phyloP scores from a whole-genome alignment of 164 flowering plant species.

The Santalum album region DNA sequence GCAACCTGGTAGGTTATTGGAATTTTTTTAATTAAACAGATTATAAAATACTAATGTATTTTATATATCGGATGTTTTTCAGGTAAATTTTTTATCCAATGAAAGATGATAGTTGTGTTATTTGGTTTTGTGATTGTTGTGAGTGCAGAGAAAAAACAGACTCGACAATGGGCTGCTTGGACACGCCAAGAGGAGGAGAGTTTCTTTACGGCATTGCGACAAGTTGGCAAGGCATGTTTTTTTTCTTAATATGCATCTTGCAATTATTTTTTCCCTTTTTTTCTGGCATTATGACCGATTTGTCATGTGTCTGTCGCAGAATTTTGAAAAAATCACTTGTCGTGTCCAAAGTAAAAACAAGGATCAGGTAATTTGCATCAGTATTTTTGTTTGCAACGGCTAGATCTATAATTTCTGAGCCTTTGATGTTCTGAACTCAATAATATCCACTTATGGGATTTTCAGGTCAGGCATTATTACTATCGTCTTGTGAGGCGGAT shows the following conservation, averaged over 20 bases:
- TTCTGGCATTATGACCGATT: slow-evolving; percentile 5
- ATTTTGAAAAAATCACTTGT: slow-evolving; percentile 94
- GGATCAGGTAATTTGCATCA: slow-evolving; percentile 64
- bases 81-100: background rate
- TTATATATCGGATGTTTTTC: background rate
- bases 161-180: slow-evolving; percentile 99
- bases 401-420: background rate
- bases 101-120: background rate
- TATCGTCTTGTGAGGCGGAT: slow-evolving; percentile 94
- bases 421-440: slow-evolving; percentile 2
- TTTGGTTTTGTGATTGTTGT: slow-evolving; percentile 3
- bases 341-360: slow-evolving; percentile 97
- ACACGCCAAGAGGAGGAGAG: slow-evolving; percentile 96
- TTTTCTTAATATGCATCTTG: slow-evolving; percentile 4
- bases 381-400: background rate
- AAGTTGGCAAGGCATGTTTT: slow-evolving; percentile 90
- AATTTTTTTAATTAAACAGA: background rate
- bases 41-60: background rate
- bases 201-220: slow-evolving; percentile 92
- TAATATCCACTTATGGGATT: slow-evolving; percentile 2
- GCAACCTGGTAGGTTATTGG: slow-evolving; percentile 28
- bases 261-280: background rate
- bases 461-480: slow-evolving; percentile 96
- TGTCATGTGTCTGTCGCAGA: slow-evolving; percentile 37
- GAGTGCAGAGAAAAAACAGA: slow-evolving; percentile 57